Evolutionary conservation across 371 early-diverging fungal genomes (phyloP), one percentile per base, ranked within the genome.

Genomic region (Quaeritorhiza haematococci): DNA sequence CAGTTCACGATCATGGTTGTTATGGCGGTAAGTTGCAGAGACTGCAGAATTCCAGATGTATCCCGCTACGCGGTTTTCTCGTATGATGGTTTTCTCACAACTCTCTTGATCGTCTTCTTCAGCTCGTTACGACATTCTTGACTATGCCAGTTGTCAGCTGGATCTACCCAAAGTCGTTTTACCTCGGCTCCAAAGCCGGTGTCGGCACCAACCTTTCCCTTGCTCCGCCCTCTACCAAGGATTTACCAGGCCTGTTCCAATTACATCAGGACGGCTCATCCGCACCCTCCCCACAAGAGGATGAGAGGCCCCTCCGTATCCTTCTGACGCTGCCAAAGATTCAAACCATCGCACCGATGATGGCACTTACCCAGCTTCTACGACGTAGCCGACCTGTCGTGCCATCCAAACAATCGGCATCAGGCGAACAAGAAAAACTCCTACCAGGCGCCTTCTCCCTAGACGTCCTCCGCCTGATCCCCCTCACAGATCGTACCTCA

Each of bases 61-160:
- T n/a, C n/a, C n/a, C n/a, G n/a, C n/a, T n/a, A n/a, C n/a, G n/a
- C n/a, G n/a, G n/a, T n/a, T n/a, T n/a, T n/a, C n/a, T n/a, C n/a
- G n/a, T n/a, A n/a, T n/a, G n/a, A n/a, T n/a, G n/a, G n/a, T n/a
- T n/a, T n/a, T n/a, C n/a, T n/a, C n/a, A n/a, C n/a, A n/a, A n/a
- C n/a, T n/a, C n/a, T n/a, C n/a, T n/a, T n/a, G n/a, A n/a, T n/a
- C n/a, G n/a, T n/a, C n/a, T n/a, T n/a, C n/a, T n/a, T n/a, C n/a
- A n/a, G 6, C 55, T 90, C 21, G 68, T 87, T 0, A 88, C 89
- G 0, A 90, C 89, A 0, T 75, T 85, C 41, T 73, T 81, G 55
- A 90, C 90, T 0, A 75, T 81, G 1, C 76, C 76, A 3, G 50
- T 76, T 19, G 57, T 73, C 30, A 52, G 61, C 6, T 41, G 44